A percentile compares a stretch with the other conserved stretches of the same genome.
These are phyloP conservation scores for Haplosporangium sp. DNA, from an alignment of 371 early-diverging fungal genomes.

Conservation along the genomic window DNA sequence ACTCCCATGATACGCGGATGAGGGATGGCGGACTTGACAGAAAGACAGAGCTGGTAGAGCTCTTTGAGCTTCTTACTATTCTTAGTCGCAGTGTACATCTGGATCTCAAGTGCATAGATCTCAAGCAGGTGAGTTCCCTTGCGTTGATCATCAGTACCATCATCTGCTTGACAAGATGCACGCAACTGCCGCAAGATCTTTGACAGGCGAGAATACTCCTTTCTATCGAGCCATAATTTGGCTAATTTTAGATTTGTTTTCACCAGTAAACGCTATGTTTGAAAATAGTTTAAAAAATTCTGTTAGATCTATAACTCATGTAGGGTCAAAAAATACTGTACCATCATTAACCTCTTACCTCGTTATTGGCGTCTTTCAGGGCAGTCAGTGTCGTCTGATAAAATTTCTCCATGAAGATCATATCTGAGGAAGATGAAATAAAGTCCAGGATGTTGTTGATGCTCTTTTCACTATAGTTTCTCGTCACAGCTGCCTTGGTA, in stretches of 20 bases:
- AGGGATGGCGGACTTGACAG: conserved; percentile 93
- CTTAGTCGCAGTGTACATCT: conserved; percentile 91
- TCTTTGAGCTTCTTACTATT: conserved; percentile 90
- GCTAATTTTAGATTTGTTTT: conserved; percentile 94
- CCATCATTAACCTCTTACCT: conserved; percentile 59
- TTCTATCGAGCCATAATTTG: conserved; percentile 89
- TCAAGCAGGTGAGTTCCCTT: conserved; percentile 94
- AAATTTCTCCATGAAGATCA: conserved; percentile 85
- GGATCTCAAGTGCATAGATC: conserved; percentile 92
- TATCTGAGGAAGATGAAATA: conserved; percentile 79
- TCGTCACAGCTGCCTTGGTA: conserved; percentile 84
- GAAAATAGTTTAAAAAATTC: background rate
- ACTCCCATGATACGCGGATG: conserved; percentile 97
- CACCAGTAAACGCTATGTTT: conserved; percentile 80
- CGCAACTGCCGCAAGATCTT: conserved; percentile 84
- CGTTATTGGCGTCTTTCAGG: conserved; percentile 85
- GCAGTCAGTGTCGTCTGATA: conserved; percentile 84
- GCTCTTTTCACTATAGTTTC: conserved; percentile 95
- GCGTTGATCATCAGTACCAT: conserved; percentile 87
- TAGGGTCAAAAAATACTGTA: too few relatives aligned
- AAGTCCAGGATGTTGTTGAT: conserved; percentile 95
- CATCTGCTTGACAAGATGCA: conserved; percentile 82
- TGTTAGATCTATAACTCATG: too few relatives aligned
- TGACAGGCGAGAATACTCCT: conserved; percentile 78
- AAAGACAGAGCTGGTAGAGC: conserved; percentile 88